Evolutionary conservation across 129 eudicot genomes (phyloP).

Genomic region (Pittosporum tobira): DNA sequence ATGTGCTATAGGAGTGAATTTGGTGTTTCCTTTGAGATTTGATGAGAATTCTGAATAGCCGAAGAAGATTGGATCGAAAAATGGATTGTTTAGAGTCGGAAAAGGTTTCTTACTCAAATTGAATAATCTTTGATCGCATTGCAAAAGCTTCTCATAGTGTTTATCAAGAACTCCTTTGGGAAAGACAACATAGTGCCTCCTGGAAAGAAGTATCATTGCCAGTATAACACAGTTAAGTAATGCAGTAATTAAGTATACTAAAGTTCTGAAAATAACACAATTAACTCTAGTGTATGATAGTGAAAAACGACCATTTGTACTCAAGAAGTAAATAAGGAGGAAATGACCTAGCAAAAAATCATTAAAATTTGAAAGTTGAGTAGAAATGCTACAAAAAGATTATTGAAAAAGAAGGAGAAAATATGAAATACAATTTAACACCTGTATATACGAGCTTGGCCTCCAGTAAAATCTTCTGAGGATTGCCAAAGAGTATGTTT

Average conservation of each 20-base stretch:
- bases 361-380: background rate
- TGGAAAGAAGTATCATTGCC: constrained; percentile 3
- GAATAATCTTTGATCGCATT: constrained; percentile 33
- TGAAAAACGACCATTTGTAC: too few species aligned
- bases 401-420: background rate
- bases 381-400: background rate
- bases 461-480: constrained; percentile 49
- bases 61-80: constrained; percentile 20
- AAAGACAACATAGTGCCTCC: constrained; percentile 38
- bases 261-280: too few species aligned
- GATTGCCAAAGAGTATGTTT: constrained; percentile 72
- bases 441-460: constrained; percentile 54
- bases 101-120: constrained; percentile 40
- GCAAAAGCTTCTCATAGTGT: constrained; percentile 52
- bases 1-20: background rate
- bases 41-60: background rate
- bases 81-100: constrained; percentile 29
- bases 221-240: background rate
- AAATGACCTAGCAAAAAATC: background rate
- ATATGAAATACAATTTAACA: background rate
- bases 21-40: background rate
- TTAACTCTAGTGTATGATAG: too few species aligned
- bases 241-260: too few species aligned
- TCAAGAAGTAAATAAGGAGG: background rate
- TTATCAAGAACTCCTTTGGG: constrained; percentile 44